Evolutionary conservation across 1,139 yeast species (phyloP).

Genomic region (Petasospora fabianii): DNA sequence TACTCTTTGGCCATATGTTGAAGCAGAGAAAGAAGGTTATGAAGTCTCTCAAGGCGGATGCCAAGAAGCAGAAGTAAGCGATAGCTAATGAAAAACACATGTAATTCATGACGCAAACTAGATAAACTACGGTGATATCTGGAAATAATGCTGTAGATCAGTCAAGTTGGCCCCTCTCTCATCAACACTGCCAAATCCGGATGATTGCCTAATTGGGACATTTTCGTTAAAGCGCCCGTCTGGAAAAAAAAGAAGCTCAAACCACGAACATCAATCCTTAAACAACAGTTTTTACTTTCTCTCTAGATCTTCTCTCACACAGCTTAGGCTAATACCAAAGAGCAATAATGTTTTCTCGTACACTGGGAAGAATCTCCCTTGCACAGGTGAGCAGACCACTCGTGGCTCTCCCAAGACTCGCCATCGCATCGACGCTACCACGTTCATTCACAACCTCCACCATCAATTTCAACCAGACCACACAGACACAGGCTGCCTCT

Average conservation of each 20-base stretch:
- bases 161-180: too few species aligned
- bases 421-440: slow-evolving; percentile 3
- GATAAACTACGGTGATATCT: too few species aligned
- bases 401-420: slow-evolving; percentile 1
- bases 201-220: slow-evolving; percentile 2
- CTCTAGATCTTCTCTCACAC: too few species aligned
- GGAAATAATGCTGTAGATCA: too few species aligned
- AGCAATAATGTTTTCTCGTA: slow-evolving; percentile 8
- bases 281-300: too few species aligned
- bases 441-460: slow-evolving; percentile 17
- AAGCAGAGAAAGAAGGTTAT: slow-evolving; percentile 75
- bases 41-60: slow-evolving; percentile 27
- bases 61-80: slow-evolving; percentile 6
- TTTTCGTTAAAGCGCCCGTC: too few species aligned
- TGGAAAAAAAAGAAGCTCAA: too few species aligned
- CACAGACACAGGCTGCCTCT: slow-evolving; percentile 1
- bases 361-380: slow-evolving; percentile 7
- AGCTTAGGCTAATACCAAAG: too few species aligned
- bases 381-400: slow-evolving; percentile 6
- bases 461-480: slow-evolving; percentile 11
- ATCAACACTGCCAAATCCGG: neutral
- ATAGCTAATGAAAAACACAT: too few species aligned
- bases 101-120: too few species aligned
- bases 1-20: slow-evolving; percentile 84
- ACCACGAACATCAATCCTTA: too few species aligned